A percentile compares a stretch with the other conserved stretches of the same genome.
phyloP scores from a whole-genome alignment of 805 yeast genomes.

The Candida saitoana region DNA sequence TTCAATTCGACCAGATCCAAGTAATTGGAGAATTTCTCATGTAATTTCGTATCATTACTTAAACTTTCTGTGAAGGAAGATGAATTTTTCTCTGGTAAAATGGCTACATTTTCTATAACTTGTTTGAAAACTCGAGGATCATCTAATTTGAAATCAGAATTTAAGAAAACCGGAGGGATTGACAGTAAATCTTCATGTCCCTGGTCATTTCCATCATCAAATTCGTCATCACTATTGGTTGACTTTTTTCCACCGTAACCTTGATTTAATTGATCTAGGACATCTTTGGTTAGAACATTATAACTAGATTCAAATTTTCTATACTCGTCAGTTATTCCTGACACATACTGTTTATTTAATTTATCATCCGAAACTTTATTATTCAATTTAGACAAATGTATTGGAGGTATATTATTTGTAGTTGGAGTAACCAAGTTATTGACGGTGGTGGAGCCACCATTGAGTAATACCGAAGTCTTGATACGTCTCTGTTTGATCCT shows the following conservation, averaged over 20 bases:
- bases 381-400: conserved; percentile 44
- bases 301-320: conserved; percentile 35
- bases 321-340: conserved; percentile 23
- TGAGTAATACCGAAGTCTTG: conserved; percentile 33
- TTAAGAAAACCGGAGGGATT: conserved; percentile 70
- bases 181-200: conserved; percentile 7
- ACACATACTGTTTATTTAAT: conserved; percentile 16
- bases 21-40: conserved; percentile 75
- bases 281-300: conserved; percentile 34
- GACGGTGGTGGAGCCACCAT: conserved; percentile 42
- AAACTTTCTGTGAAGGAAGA: conserved; percentile 22
- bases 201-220: too few species aligned
- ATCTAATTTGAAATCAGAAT: conserved; percentile 70
- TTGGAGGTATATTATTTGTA: conserved; percentile 77
- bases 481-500: conserved; percentile 24
- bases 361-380: conserved; percentile 21
- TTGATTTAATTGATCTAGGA: conserved; percentile 24
- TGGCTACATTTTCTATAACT: conserved; percentile 56
- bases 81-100: conserved; percentile 28
- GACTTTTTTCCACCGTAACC: conserved; percentile 8
- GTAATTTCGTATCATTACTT: conserved; percentile 55
- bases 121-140: conserved; percentile 79
- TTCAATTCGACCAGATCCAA: conserved; percentile 82
- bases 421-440: conserved; percentile 63
- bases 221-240: background rate